phyloP scores from a whole-genome alignment of 2,329 filamentous ascomycete genomes.

The Lachnellula arida region DNA sequence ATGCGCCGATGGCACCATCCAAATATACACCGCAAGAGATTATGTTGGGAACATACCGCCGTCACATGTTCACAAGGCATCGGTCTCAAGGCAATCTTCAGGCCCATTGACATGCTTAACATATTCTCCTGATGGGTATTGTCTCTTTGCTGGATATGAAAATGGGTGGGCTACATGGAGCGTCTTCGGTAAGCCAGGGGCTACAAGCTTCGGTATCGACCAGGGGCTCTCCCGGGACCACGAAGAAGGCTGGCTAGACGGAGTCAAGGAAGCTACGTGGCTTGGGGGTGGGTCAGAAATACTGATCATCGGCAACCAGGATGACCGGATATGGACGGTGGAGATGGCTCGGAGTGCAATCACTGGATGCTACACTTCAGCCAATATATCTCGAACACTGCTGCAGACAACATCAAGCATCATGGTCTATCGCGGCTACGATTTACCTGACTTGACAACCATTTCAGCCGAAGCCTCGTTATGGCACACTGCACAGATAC shows the following conservation, averaged over 20 bases:
- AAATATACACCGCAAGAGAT: slow-evolving; percentile 89
- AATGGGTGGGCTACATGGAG: slow-evolving; percentile 96
- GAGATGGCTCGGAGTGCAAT: slow-evolving; percentile 95
- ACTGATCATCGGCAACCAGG: slow-evolving; percentile 63
- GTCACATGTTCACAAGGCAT: slow-evolving; percentile 71
- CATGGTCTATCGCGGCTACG: slow-evolving; percentile 91
- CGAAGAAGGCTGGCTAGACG: slow-evolving; percentile 78
- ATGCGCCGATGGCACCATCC: slow-evolving; percentile 71
- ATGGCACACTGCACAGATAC: slow-evolving; percentile 92
- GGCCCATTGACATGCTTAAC: slow-evolving; percentile 69
- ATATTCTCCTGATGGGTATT: slow-evolving; percentile 95
- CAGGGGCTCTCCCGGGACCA: slow-evolving; percentile 58
- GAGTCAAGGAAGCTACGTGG: slow-evolving; percentile 76
- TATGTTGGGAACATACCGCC: slow-evolving; percentile 88
- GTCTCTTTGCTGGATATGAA: slow-evolving; percentile 88
- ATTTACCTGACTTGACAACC: slow-evolving; percentile 82
- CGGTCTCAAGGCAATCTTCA: slow-evolving; percentile 61
- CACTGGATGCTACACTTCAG: slow-evolving; percentile 83
- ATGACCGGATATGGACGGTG: slow-evolving; percentile 77
- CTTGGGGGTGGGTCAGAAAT: slow-evolving; percentile 83
- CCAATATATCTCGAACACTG: slow-evolving; percentile 84
- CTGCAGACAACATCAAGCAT: slow-evolving; percentile 84
- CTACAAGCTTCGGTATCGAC: slow-evolving; percentile 75
- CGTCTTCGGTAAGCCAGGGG: slow-evolving; percentile 88
- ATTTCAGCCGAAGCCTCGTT: slow-evolving; percentile 88